Evolutionary conservation across 495 filamentous ascomycete genomes (phyloP).

Genomic region (Cetradonia linearis): DNA sequence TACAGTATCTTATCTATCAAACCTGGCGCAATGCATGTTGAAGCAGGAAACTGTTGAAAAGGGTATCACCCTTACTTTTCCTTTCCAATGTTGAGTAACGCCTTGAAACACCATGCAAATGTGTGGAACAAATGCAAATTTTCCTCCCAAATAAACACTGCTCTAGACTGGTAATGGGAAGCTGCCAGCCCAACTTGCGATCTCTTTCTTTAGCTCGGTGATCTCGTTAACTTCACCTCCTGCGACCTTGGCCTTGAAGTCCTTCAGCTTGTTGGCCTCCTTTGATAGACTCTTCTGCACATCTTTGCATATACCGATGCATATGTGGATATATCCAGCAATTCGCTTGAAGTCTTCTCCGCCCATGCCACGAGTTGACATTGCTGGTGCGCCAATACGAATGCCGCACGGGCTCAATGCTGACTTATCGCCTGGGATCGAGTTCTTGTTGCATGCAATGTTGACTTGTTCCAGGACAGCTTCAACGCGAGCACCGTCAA

Average conservation of each 20-base stretch:
- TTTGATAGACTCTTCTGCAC: constrained; percentile 79
- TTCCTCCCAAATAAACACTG: not conserved
- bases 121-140: constrained; percentile 24
- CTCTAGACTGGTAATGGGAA: constrained; percentile 82
- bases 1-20: not conserved
- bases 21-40: constrained; percentile 15
- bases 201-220: constrained; percentile 74
- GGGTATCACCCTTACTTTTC: not conserved
- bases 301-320: constrained; percentile 72
- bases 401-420: constrained; percentile 91
- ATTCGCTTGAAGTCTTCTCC: constrained; percentile 89
- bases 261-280: constrained; percentile 97
- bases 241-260: constrained; percentile 90
- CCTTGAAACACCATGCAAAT: constrained; percentile 17
- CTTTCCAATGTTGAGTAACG: constrained; percentile 8
- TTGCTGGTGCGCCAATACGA: constrained; percentile 91
- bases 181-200: constrained; percentile 72
- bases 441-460: constrained; percentile 99
- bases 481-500: constrained; percentile 95
- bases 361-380: constrained; percentile 90
- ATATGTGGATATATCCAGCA: constrained; percentile 74
- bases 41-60: constrained; percentile 13
- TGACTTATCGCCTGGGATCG: constrained; percentile 94
- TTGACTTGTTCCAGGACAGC: constrained; percentile 95
- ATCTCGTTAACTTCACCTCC: constrained; percentile 69